A percentile compares a stretch with the other conserved stretches of the same genome.
Conservation (phyloP, 2,329 filamentous ascomycete genomes). For the Atkinsonella hypoxylon region DNA sequence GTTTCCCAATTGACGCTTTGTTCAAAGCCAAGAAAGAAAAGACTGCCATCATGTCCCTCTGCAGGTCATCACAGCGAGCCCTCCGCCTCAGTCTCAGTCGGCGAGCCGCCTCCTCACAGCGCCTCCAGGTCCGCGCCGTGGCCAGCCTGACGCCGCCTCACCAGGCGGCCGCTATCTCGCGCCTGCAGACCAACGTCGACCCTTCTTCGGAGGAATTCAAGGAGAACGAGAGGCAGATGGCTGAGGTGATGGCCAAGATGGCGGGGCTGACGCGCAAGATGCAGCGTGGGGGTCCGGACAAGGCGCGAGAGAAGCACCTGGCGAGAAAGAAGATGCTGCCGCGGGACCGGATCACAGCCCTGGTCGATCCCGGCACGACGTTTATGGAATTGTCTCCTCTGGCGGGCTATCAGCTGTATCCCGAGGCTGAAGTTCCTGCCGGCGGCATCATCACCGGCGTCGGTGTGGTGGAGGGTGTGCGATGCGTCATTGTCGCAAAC, state of each 20-base stretch:
- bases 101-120: constrained; percentile 13
- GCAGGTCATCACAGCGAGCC: constrained; percentile 33
- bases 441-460: constrained; percentile 90
- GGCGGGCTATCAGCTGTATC: constrained; percentile 76
- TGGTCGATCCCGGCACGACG: constrained; percentile 79
- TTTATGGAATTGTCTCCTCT: constrained; percentile 93
- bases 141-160: constrained; percentile 71
- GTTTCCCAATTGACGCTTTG: too few species aligned
- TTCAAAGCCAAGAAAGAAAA: neutral
- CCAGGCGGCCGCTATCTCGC: constrained; percentile 73
- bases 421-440: constrained; percentile 74
- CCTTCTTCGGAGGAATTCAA: constrained; percentile 64
- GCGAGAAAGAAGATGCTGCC: constrained; percentile 89
- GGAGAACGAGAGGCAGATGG: constrained; percentile 72
- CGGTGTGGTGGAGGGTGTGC: constrained; percentile 79
- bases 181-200: constrained; percentile 67
- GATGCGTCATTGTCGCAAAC: constrained; percentile 88
- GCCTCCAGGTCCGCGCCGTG: constrained; percentile 29
- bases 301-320: constrained; percentile 78
- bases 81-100: constrained; percentile 19
- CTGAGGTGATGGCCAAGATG: constrained; percentile 56
- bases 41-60: constrained; percentile 31
- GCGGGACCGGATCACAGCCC: constrained; percentile 72
- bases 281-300: constrained; percentile 64
- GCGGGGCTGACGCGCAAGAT: constrained; percentile 58